Percentiles rank a stretch among this genome's conserved stretches.
These are phyloP conservation scores for Rhamnella rubrinervis DNA, from an alignment of 331 rosid genomes.

Conservation along the genomic window DNA sequence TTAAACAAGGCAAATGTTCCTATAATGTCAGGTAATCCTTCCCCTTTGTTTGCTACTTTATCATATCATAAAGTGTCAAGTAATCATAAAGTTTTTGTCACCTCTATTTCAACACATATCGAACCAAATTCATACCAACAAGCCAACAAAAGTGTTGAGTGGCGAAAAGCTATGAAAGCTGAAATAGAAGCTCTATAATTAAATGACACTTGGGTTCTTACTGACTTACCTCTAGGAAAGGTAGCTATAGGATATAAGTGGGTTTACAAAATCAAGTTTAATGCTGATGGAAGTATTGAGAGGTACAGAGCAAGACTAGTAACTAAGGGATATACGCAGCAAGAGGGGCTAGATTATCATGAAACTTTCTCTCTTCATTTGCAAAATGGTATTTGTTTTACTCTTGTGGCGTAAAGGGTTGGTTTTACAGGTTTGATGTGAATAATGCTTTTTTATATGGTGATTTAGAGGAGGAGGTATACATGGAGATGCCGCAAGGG, in stretches of 20 bases:
- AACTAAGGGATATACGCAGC: not conserved
- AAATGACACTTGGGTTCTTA: not conserved
- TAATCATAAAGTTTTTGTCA: no score
- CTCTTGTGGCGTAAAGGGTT: not conserved
- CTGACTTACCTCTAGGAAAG: not conserved
- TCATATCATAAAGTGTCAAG: not conserved
- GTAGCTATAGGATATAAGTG: not conserved
- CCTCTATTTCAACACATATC: not conserved
- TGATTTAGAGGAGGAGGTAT: not conserved
- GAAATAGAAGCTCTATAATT: not conserved
- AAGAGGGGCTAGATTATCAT: not conserved
- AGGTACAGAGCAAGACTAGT: not conserved
- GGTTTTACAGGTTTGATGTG: not conserved
- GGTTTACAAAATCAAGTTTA: not conserved
- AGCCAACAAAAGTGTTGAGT: not conserved
- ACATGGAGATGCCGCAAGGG: not conserved
- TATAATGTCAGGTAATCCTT: not conserved
- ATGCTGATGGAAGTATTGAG: not conserved
- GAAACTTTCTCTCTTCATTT: not conserved
- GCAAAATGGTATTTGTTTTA: not conserved
- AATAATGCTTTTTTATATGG: not conserved
- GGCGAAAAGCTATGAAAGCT: not conserved
- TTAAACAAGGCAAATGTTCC: not conserved
- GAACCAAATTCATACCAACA: not conserved
- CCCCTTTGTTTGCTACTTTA: not conserved